These are phyloP conservation scores for Linanthus parryae DNA, from an alignment of 148 eudicot species.

Conservation along the genomic window DNA sequence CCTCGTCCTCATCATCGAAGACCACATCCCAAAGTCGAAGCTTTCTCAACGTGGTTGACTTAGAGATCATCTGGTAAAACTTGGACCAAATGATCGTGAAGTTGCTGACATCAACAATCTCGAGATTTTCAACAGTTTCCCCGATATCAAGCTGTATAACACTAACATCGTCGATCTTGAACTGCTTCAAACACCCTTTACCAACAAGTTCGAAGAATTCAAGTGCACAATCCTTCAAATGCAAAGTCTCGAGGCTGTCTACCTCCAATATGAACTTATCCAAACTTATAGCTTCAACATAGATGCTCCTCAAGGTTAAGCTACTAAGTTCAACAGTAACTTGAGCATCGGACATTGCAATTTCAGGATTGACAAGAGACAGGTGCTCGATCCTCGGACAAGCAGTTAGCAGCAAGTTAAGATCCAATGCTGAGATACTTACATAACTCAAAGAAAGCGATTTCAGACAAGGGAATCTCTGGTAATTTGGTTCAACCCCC, in stretches of 20 bases:
- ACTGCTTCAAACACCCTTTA: constrained; percentile 56
- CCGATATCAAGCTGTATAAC: constrained; percentile 87
- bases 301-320: constrained; percentile 56
- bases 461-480: constrained; percentile 61
- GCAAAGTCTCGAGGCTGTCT: constrained; percentile 73
- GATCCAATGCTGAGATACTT: constrained; percentile 73
- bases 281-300: constrained; percentile 78
- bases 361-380: constrained; percentile 52
- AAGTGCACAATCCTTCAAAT: constrained; percentile 76
- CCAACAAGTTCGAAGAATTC: constrained; percentile 75
- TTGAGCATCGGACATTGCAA: constrained; percentile 75
- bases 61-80: constrained; percentile 72
- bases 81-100: constrained; percentile 86
- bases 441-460: constrained; percentile 73
- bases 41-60: constrained; percentile 59
- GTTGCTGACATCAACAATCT: constrained; percentile 76
- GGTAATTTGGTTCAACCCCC: constrained; percentile 81
- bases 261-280: constrained; percentile 83
- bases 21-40: constrained; percentile 85
- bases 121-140: constrained; percentile 68
- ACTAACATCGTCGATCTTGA: constrained; percentile 84
- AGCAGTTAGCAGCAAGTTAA: constrained; percentile 69
- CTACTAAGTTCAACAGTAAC: constrained; percentile 60
- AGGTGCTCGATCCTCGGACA: constrained; percentile 66
- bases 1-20: constrained; percentile 79